Percentiles rank a stretch among this genome's conserved stretches.
Evolutionary conservation across 306 rosid genomes (phyloP).

Genomic region (Hippophae tibetana): DNA sequence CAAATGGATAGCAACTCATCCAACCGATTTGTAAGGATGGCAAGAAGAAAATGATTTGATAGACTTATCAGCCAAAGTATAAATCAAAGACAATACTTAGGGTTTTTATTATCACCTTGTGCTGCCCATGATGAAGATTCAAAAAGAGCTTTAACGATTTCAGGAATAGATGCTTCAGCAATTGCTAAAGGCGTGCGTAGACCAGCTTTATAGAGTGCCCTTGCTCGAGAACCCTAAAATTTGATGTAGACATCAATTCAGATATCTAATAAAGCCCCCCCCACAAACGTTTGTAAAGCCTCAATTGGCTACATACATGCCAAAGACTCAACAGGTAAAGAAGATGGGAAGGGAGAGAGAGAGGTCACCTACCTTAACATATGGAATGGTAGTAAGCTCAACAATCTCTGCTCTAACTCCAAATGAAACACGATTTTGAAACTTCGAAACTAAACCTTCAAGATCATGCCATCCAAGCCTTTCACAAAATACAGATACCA

Average conservation of each 20-base stretch:
- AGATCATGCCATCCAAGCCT: constrained; percentile 97
- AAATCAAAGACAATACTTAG: constrained; percentile 1
- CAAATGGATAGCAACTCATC: constrained; percentile 5
- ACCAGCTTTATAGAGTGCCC: constrained; percentile 95
- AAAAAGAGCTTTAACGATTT: constrained; percentile 72
- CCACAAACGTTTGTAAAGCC: constrained; percentile 1
- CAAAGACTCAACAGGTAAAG: constrained; percentile 1
- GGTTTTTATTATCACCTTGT: constrained; percentile 48
- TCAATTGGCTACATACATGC: constrained; percentile 11
- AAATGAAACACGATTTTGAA: constrained; percentile 91
- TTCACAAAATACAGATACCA: constrained; percentile 90
- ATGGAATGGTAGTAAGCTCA: constrained; percentile 90
- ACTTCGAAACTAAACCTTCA: constrained; percentile 82
- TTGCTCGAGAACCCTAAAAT: constrained; percentile 90
- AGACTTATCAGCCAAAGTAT: neutral
- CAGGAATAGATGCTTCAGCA: constrained; percentile 90
- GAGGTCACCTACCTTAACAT: constrained; percentile 48
- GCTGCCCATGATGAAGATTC: constrained; percentile 81
- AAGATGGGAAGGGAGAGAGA: neutral
- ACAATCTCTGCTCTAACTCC: constrained; percentile 95
- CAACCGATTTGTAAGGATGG: neutral
- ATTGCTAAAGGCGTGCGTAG: constrained; percentile 79
- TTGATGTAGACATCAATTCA: constrained; percentile 9
- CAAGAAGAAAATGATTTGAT: neutral
- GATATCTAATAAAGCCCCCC: constrained; percentile 6